Evolutionary conservation across 257 asterid genomes (phyloP).

Genomic region (Primulina tabacum): DNA sequence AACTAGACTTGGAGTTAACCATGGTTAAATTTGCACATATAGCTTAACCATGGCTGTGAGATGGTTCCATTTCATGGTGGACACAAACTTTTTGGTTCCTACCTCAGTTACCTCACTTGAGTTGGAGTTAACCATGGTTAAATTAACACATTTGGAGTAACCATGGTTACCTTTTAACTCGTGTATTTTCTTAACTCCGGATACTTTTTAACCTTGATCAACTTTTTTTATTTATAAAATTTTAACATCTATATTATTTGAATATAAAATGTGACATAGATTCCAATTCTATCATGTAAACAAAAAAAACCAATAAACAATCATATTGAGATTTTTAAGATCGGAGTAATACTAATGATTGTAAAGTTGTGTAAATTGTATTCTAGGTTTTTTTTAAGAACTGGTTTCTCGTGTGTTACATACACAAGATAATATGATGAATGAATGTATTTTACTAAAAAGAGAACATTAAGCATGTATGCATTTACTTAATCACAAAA

Average conservation of each 20-base stretch:
- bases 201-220: not conserved
- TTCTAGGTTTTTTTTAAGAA: no score
- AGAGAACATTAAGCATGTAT: not conserved
- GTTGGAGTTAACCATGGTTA: conserved; percentile 21
- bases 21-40: not conserved
- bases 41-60: conserved; percentile 32
- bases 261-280: no score
- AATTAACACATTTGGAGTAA: conserved; percentile 23
- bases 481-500: no score
- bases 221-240: not conserved
- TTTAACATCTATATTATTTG: no score
- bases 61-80: conserved; percentile 32
- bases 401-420: no score
- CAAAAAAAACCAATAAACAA: no score
- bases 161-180: conserved; percentile 36
- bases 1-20: conserved; percentile 34
- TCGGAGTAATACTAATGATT: no score
- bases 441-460: no score
- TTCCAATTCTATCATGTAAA: no score
- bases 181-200: not conserved
- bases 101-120: conserved; percentile 26
- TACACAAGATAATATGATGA: no score
- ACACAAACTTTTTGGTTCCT: conserved; percentile 27
- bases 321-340: no score
- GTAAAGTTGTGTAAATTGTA: no score